Conservation (phyloP, 108 stramenopile species). For the Cylindrotheca fusiformis region DNA sequence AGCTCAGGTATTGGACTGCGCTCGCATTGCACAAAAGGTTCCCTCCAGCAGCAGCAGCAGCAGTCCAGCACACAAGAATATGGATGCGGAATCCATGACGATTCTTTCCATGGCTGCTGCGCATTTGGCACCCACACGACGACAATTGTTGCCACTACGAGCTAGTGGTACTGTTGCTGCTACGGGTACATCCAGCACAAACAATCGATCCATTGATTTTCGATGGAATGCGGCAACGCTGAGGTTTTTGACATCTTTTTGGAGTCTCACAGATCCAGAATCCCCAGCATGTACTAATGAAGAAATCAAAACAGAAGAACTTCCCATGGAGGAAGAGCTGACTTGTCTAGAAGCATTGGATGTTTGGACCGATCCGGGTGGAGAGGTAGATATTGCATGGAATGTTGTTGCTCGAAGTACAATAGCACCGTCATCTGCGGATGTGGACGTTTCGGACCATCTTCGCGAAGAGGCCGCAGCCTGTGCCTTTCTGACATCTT, state of each 20-base stretch:
- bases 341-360: slow-evolving; percentile 12
- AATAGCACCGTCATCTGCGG: background rate
- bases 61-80: background rate
- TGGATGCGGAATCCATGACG: background rate
- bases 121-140: slow-evolving; percentile 7
- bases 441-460: background rate
- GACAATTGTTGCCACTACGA: background rate
- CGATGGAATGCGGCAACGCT: slow-evolving; percentile 14
- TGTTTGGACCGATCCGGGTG: slow-evolving; percentile 14
- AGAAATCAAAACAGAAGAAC: slow-evolving; percentile 1
- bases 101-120: slow-evolving; percentile 1
- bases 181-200: background rate
- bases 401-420: background rate
- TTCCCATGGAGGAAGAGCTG: slow-evolving; percentile 17
- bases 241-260: slow-evolving; percentile 6
- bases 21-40: slow-evolving; percentile 14
- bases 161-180: background rate
- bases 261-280: background rate
- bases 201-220: background rate
- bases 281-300: background rate
- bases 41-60: background rate
- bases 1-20: slow-evolving; percentile 32
- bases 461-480: slow-evolving; percentile 8
- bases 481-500: slow-evolving; percentile 12
- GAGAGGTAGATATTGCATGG: slow-evolving; percentile 9